Evolutionary conservation across 1,284 basidiomycete genomes (phyloP), one percentile per base, ranked within the genome.

Genomic region (Wallemia ichthyophaga): DNA sequence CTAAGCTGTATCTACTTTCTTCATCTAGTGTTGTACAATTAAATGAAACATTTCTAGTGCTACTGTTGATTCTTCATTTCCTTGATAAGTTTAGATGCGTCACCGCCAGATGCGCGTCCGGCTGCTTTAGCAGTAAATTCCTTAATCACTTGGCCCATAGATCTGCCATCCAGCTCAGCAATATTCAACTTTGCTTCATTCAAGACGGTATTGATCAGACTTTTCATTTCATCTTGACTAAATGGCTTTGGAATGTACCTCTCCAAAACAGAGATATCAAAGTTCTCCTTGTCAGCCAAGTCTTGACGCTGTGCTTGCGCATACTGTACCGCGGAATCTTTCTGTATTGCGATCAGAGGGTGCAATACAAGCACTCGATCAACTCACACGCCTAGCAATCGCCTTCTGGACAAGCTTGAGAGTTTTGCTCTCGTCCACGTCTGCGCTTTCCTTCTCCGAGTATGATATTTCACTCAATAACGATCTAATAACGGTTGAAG

Each of bases 201-300:
- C 53, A 78, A 65, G 28, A 76, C 69, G 21, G 73, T 71, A 27
- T 64, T 64, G 55, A 83, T 69, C 23, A 73, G 65, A 25, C 59
- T 64, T 64, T 82, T 78, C 62, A 83, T 72, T 37, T 78, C 75
- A 15, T 69, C 67, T 61, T 73, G 73, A 24, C 76, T 69, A 21
- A 82, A 70, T 59, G 76, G 70, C 1, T 80, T 73, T 1, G 82
- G 81, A 19, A 83, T 66, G 65, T 79, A 77, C 48, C 69, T 66
- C 23, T 74, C 68, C 55, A 84, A 69, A 25, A 81, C 65, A 48
- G 71, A 69, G 21, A 71, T 76, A 69, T 84, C 81, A 28, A 67
- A 68, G 2, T 68, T 65, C 68, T 83, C 81, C 62, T 78, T 78
- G 57, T 74, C 73, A 25, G 79, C 81, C 32, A 83, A 74, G 60